Evolutionary conservation across 1,139 yeast genomes (phyloP).

Genomic region (Hemisphaericaspora subhashii): DNA sequence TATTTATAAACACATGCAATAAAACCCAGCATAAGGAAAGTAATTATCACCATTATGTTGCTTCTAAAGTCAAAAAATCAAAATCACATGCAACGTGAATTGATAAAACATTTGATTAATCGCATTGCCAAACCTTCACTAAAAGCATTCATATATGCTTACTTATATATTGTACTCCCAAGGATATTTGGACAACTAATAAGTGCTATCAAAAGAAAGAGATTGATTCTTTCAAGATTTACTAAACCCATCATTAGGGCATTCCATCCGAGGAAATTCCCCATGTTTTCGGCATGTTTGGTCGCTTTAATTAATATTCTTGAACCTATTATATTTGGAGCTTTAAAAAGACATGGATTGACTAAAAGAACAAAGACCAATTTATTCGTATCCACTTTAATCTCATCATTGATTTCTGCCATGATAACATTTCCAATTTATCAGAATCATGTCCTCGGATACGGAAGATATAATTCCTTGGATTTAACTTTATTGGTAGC

Average conservation of each 20-base stretch:
- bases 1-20: too few relatives aligned
- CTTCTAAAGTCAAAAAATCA: background rate
- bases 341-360: slow-evolving; percentile 15
- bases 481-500: slow-evolving; percentile 37
- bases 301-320: slow-evolving; percentile 32
- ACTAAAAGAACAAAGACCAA: slow-evolving; percentile 16
- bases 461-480: slow-evolving; percentile 32
- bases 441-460: slow-evolving; percentile 30
- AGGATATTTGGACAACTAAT: slow-evolving; percentile 23
- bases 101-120: slow-evolving; percentile 1
- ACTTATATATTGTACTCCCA: slow-evolving; percentile 34
- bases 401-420: slow-evolving; percentile 31
- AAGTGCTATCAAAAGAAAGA: slow-evolving; percentile 19
- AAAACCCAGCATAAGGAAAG: background rate
- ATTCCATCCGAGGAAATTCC: slow-evolving; percentile 32
- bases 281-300: slow-evolving; percentile 30
- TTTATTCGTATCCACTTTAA: slow-evolving; percentile 31
- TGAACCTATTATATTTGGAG: slow-evolving; percentile 29
- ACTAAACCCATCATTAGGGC: slow-evolving; percentile 21
- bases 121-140: slow-evolving; percentile 26
- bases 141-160: slow-evolving; percentile 36
- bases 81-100: background rate
- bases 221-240: slow-evolving; percentile 18
- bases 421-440: slow-evolving; percentile 27
- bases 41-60: background rate